Evolutionary conservation across 2,329 filamentous ascomycete genomes (phyloP).

Genomic region (Clonostachys sp.): DNA sequence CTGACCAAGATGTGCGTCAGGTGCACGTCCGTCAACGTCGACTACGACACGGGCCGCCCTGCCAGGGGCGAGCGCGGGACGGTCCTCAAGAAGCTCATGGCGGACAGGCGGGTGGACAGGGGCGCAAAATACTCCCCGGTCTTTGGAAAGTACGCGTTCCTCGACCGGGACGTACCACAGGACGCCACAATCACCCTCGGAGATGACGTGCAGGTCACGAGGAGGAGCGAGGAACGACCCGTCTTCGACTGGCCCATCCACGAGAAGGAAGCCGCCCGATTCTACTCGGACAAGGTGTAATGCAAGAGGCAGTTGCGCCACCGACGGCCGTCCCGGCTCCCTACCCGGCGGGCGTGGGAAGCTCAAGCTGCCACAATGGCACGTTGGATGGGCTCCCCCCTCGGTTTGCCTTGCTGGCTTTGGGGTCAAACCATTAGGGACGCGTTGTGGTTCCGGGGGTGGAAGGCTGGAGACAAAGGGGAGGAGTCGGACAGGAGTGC

Average conservation of each 20-base stretch:
- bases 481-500: no score
- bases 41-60: slow-evolving; percentile 60
- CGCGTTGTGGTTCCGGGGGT: no score
- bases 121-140: slow-evolving; percentile 64
- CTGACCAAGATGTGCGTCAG: slow-evolving; percentile 68
- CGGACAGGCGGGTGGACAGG: slow-evolving; percentile 65
- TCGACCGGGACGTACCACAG: slow-evolving; percentile 20
- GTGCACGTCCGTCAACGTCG: slow-evolving; percentile 67
- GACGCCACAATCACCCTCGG: slow-evolving; percentile 40
- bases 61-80: slow-evolving; percentile 52
- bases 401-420: no score
- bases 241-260: slow-evolving; percentile 44
- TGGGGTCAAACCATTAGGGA: no score
- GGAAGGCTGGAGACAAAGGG: no score
- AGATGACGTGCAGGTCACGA: slow-evolving; percentile 48
- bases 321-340: no score
- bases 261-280: slow-evolving; percentile 10
- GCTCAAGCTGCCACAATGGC: no score
- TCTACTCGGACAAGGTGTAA: slow-evolving; percentile 11
- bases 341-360: no score
- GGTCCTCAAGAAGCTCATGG: slow-evolving; percentile 66
- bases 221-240: slow-evolving; percentile 44
- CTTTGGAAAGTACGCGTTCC: slow-evolving; percentile 70
- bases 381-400: no score
- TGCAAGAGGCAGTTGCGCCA: not conserved